phyloP scores from a whole-genome alignment of 352 stramenopile species.

The Phytophthora pistaciae region DNA sequence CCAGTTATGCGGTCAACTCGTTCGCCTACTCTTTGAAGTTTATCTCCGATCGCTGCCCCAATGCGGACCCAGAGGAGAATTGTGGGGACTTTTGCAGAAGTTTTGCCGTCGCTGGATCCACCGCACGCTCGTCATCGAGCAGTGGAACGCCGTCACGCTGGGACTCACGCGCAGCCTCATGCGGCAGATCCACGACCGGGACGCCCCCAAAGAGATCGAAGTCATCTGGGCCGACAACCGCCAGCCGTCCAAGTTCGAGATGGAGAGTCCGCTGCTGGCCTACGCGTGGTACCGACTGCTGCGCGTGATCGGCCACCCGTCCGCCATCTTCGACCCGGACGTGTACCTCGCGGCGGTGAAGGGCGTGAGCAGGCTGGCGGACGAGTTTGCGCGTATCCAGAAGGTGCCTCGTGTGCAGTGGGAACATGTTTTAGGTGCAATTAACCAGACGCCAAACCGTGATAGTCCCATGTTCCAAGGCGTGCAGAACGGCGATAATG shows the following conservation, averaged over 20 bases:
- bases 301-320: slow-evolving; percentile 85
- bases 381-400: slow-evolving; percentile 79
- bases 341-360: slow-evolving; percentile 88
- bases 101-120: slow-evolving; percentile 91
- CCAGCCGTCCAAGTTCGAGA: slow-evolving; percentile 72
- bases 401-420: slow-evolving; percentile 77
- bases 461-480: slow-evolving; percentile 56
- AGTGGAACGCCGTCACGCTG: slow-evolving; percentile 84
- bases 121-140: slow-evolving; percentile 86
- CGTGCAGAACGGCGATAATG: slow-evolving; percentile 48
- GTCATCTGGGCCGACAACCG: slow-evolving; percentile 80
- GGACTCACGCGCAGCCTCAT: slow-evolving; percentile 83
- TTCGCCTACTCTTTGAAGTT: slow-evolving; percentile 82
- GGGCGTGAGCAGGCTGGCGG: slow-evolving; percentile 78
- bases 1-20: slow-evolving; percentile 78
- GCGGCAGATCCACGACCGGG: slow-evolving; percentile 65
- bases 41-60: slow-evolving; percentile 77
- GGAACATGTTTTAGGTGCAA: slow-evolving; percentile 72
- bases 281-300: slow-evolving; percentile 89
- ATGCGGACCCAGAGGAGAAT: slow-evolving; percentile 76
- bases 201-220: slow-evolving; percentile 70
- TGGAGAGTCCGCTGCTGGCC: slow-evolving; percentile 76
- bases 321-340: slow-evolving; percentile 83
- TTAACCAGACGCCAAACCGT: slow-evolving; percentile 60
- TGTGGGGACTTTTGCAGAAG: slow-evolving; percentile 86